Conservation (phyloP, 495 filamentous ascomycete genomes). For the Penicillium coprophilum region DNA sequence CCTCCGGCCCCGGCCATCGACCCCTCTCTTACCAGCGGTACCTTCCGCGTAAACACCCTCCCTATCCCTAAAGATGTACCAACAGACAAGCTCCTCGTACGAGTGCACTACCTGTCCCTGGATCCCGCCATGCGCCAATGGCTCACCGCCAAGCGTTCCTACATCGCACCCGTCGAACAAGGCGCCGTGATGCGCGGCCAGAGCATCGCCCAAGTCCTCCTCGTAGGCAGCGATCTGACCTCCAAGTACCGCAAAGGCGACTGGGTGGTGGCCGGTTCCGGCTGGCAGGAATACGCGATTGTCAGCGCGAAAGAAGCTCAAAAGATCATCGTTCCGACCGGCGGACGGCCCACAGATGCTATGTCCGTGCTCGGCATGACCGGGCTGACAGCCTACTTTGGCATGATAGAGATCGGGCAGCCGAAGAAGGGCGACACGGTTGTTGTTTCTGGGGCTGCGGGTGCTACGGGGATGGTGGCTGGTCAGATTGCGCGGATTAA, state of each 20-base stretch:
- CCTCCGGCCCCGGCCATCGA: conserved; percentile 40
- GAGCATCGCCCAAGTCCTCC: conserved; percentile 54
- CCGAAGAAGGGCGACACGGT: conserved; percentile 61
- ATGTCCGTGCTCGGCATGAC: conserved; percentile 60
- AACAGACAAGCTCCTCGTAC: conserved; percentile 64
- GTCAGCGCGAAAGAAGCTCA: conserved; percentile 46
- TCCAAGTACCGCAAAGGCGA: conserved; percentile 52
- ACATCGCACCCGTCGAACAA: conserved; percentile 63
- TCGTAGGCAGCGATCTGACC: conserved; percentile 38
- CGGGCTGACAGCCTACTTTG: conserved; percentile 67
- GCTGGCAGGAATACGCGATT: conserved; percentile 65
- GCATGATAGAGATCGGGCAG: conserved; percentile 58
- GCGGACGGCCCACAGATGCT: conserved; percentile 55
- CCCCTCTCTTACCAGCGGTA: conserved; percentile 42
- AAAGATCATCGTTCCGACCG: conserved; percentile 44
- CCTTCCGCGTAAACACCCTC: conserved; percentile 53
- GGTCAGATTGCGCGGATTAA: conserved; percentile 68
- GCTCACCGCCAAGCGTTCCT: conserved; percentile 66
- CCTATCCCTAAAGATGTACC: conserved; percentile 48
- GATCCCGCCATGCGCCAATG: conserved; percentile 82
- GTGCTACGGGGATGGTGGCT: conserved; percentile 66
- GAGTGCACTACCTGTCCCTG: conserved; percentile 68
- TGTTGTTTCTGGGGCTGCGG: conserved; percentile 67
- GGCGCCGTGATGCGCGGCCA: conserved; percentile 67
- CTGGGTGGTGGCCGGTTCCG: conserved; percentile 48